Conservation (phyloP, 2,329 filamentous ascomycete genomes). For the Hypoxylon sp. region DNA sequence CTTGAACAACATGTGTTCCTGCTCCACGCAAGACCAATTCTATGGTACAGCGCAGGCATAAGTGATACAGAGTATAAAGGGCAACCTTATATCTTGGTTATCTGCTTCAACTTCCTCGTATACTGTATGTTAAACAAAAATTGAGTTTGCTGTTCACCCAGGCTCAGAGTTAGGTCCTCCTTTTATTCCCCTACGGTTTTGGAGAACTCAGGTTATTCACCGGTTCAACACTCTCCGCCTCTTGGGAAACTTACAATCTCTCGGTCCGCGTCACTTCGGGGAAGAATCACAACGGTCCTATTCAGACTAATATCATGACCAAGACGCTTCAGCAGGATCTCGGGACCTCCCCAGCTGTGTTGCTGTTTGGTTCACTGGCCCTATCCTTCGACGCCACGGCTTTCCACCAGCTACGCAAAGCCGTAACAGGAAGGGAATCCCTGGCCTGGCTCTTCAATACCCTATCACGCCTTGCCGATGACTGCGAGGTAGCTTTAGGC, state of each 20-base stretch:
- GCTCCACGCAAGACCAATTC: neutral
- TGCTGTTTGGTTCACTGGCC: constrained; percentile 17
- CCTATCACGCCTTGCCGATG: constrained; percentile 9
- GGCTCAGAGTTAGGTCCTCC: neutral
- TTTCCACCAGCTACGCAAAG: constrained; percentile 17
- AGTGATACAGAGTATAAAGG: constrained; percentile 11
- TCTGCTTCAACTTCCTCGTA: neutral
- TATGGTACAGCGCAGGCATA: neutral
- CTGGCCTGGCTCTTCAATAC: constrained; percentile 12
- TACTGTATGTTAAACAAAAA: neutral
- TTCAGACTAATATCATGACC: constrained; percentile 10
- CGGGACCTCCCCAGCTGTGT: constrained; percentile 10
- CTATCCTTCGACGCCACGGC: constrained; percentile 19
- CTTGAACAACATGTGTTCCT: neutral
- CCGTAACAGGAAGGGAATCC: neutral
- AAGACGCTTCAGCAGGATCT: constrained; percentile 8
- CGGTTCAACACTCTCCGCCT: constrained; percentile 1
- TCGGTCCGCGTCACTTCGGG: neutral
- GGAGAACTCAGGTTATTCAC: neutral
- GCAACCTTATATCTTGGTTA: neutral
- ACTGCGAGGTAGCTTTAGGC: constrained; percentile 11
- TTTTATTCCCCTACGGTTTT: neutral
- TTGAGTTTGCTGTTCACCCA: constrained; percentile 10
- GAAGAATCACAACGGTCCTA: neutral
- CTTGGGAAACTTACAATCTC: neutral